phyloP scores from a whole-genome alignment of 768 basidiomycete genomes.

The Lentinus tigrinus region DNA sequence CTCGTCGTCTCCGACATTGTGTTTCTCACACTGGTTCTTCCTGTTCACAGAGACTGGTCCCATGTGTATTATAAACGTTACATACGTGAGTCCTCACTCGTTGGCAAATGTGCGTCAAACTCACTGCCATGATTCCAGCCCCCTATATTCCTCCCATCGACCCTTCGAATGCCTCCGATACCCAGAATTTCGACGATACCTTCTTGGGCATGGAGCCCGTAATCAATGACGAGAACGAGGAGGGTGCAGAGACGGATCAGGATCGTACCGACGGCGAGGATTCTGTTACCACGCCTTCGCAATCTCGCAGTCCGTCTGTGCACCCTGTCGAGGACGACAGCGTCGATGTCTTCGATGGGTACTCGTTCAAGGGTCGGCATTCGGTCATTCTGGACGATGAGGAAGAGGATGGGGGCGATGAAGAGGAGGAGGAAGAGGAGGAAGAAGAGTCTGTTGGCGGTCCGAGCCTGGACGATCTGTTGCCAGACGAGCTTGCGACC shows the following conservation, averaged over 20 bases:
- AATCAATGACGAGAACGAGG: slow-evolving; percentile 72
- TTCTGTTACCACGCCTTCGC: slow-evolving; percentile 74
- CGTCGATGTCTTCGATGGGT: slow-evolving; percentile 88
- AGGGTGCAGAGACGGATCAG: slow-evolving; percentile 66
- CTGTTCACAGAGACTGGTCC: slow-evolving; percentile 23
- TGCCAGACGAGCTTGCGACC: slow-evolving; percentile 16
- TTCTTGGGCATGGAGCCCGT: slow-evolving; percentile 96
- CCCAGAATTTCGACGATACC: slow-evolving; percentile 95
- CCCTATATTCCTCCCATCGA: slow-evolving; percentile 93
- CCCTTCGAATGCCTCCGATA: slow-evolving; percentile 89
- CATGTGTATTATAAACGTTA: slow-evolving; percentile 94
- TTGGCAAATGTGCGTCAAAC: not conserved
- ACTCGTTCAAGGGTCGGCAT: slow-evolving; percentile 87
- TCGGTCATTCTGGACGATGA: slow-evolving; percentile 78
- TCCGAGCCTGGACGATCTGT: slow-evolving; percentile 21
- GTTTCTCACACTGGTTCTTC: too few relatives aligned
- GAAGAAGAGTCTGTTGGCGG: slow-evolving; percentile 21
- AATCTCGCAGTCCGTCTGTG: slow-evolving; percentile 75
- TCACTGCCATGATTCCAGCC: slow-evolving; percentile 44
- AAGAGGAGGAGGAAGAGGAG: slow-evolving; percentile 43
- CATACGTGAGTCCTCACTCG: slow-evolving; percentile 63
- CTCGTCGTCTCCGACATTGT: too few relatives aligned
- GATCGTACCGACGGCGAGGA: slow-evolving; percentile 76
- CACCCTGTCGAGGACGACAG: slow-evolving; percentile 48
- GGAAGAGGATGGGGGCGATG: slow-evolving; percentile 54